Base-by-base conservation (phyloP, 2,329 filamentous ascomycete genomes). In the Cladorrhinum sp. region DNA sequence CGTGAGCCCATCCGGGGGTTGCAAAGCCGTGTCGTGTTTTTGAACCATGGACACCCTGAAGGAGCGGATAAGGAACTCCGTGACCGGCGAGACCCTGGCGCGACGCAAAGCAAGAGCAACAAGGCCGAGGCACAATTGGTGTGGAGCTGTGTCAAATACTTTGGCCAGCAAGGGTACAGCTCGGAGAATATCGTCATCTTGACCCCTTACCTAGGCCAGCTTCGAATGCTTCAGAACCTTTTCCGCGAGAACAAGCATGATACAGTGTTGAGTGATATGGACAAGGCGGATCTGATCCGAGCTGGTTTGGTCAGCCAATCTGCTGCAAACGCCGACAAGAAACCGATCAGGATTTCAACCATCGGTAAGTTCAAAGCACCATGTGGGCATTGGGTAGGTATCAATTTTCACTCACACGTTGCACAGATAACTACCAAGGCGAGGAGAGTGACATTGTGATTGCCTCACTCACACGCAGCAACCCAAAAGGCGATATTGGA, bases 391-490 rank as follows among this genome's bases (percentile, higher is more conserved):
- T 36, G n/a, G 9, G 7, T 32, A 32, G 16, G 12, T 59, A 13
- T 38, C 22, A 32, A 8, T 12, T 48, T 2, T 27, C n/a, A 29
- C 58, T 63, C 57, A 66, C 58, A 29, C 12, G 22, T 50, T 51
- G 9, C 23, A 20, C 62, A 87, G 89, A 92, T 63, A 92, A 92
- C 62, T 93, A 89, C 60, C 90, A 92, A 70, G 89, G 90, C 1
- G 89, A 92, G 67, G 89, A 93, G 64, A 86, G 84, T 38, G 84
- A 92, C 1, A 87, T 93, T 16, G 85, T 92, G 0, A 81, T 93
- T 7, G 83, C 77, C 0, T 88, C 86, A 0, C 71, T 92, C 10
- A 90, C 87, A 0, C 76, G 90, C 3, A 89, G 88, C 69, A 92
- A 92, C 63, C 60, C 67, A 0, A 68, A 69, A 0, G 81, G 83